Evolutionary conservation across 805 yeast species (phyloP), one percentile per base, ranked within the genome.

Genomic region (Candida taoyuanica): DNA sequence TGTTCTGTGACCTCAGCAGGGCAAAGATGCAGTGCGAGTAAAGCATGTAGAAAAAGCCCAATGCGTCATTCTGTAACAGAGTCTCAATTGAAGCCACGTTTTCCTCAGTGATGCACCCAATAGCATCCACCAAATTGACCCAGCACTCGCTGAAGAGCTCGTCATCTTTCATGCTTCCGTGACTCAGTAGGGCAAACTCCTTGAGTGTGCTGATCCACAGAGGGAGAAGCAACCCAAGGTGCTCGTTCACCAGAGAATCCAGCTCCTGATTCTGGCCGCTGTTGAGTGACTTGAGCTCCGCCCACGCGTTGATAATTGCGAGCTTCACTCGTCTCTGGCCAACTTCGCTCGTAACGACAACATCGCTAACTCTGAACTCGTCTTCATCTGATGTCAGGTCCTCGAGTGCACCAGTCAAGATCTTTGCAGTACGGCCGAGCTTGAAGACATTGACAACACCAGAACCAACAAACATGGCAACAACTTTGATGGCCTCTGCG

Each of bases 11-110:
- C 34, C 71, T 73, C 33, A 82, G 71, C 44, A 88, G 66, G 1
- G 82, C 74, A 49, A 85, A 95, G 33, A 88, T 70, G 56, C 96
- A 86, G 48, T 85, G 84, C 9, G 96, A 85, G 62, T 83, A 85
- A 28, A 89, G 58, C 21, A 88, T 81, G 54, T 86, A 84, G 59
- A 84, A 80, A 48, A 88, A 84, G 44, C 76, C 76, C 5, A 72
- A 67, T 2, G 75, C 64, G 44, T 81, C 88, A 9, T 71, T 77
- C 5, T 68, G 71, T 31, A 85, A 57, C 25, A 76, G 66, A 2
- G 66, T 62, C 5, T 64, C 57, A 15, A 83, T 65, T 11, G 68
- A 55, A 0, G 59, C 49, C 2, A 70, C 63, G 44, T 81, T 69
- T 16, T 64, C 66, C 29, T 78, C 78, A 29, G 83, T 65, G 28